Evolutionary conservation across 805 yeast genomes (phyloP), one percentile per base, ranked within the genome.

Genomic region (Candida jianshihensis): DNA sequence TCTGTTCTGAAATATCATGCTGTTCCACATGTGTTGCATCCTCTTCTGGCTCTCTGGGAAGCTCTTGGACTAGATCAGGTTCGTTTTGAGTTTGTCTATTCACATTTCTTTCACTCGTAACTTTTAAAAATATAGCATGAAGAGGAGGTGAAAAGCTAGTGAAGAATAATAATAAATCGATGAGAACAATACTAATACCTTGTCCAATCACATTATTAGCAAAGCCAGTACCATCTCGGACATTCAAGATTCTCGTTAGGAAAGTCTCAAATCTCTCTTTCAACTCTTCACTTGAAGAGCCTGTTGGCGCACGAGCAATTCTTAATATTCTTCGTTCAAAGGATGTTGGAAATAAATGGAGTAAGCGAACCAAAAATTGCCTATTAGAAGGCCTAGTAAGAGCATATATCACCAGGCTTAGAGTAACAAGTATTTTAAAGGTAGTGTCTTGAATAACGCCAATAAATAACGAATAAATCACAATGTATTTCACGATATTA

Each of bases 121-220:
- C 21, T 13, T 8, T 31, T 14, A 15, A 18, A 19, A 43, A 41
- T 20, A 35, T 26, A 3, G 30, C 37, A 22, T 47, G 46, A 12
- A 43, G 18, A 2, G 34, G 30, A 8, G 48, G 48, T 2, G 36
- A 21, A 22, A 38, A 11, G 26, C 44, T 39, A 1, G 42, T 37
- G 14, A 39, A 30, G 33, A 41, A 41, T 12, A 45, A 17, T 3
- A 33, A n/a, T 9, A 37, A 2, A 19, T 41, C 41, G 10, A 47
- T 33, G 18, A 29, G 2, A 9, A 36, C 13, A 0, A 27, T 26
- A 9, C 36, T 26, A 2, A 38, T 7, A 4, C n/a, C 8, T 12
- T 18, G 12, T 4, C 31, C 31, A 4, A 29, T 19, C 11, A 13
- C 13, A n/a, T n/a, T n/a, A n/a, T 29, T 7, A 12, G 31, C 24